Percentiles rank a stretch among this genome's conserved stretches.
Conservation (phyloP, 2,329 filamentous ascomycete species). For the Graphiopsis chlorocephala region DNA sequence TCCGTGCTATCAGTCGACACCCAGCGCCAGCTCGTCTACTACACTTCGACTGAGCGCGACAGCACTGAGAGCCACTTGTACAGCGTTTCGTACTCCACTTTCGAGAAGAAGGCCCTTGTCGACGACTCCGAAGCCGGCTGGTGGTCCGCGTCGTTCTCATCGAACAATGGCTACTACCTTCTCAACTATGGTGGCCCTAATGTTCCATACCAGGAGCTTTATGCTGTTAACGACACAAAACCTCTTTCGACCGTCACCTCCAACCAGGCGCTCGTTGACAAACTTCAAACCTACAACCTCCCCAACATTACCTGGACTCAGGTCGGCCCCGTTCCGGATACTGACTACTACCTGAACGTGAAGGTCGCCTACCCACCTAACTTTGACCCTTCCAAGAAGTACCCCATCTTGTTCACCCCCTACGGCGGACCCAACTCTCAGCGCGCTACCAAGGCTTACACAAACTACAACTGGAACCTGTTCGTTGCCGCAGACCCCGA, state of each 20-base stretch:
- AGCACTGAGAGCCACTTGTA: slow-evolving; percentile 67
- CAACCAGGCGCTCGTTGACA: slow-evolving; percentile 57
- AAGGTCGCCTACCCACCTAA: slow-evolving; percentile 64
- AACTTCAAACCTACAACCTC: slow-evolving; percentile 59
- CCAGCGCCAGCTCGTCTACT: slow-evolving; percentile 58
- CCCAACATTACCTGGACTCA: slow-evolving; percentile 65
- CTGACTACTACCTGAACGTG: slow-evolving; percentile 56
- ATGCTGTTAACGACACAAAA: slow-evolving; percentile 54
- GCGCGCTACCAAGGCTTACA: slow-evolving; percentile 57
- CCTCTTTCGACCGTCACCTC: slow-evolving; percentile 59
- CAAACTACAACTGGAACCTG: slow-evolving; percentile 55
- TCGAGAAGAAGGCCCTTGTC: slow-evolving; percentile 58
- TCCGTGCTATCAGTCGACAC: slow-evolving; percentile 60
- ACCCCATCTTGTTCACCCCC: slow-evolving; percentile 64
- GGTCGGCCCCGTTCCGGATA: slow-evolving; percentile 44
- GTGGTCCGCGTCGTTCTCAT: slow-evolving; percentile 65
- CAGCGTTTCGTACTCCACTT: slow-evolving; percentile 59
- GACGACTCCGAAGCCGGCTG: slow-evolving; percentile 58
- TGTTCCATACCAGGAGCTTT: slow-evolving; percentile 67
- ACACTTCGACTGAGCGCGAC: slow-evolving; percentile 62
- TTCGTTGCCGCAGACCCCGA: slow-evolving; percentile 68
- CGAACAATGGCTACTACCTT: slow-evolving; percentile 62
- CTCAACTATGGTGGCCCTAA: slow-evolving; percentile 64
- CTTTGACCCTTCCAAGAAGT: slow-evolving; percentile 61
- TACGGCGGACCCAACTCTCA: slow-evolving; percentile 68